Base-by-base conservation (phyloP, 208 protist genomes). In the Leishmania guyanensis region DNA sequence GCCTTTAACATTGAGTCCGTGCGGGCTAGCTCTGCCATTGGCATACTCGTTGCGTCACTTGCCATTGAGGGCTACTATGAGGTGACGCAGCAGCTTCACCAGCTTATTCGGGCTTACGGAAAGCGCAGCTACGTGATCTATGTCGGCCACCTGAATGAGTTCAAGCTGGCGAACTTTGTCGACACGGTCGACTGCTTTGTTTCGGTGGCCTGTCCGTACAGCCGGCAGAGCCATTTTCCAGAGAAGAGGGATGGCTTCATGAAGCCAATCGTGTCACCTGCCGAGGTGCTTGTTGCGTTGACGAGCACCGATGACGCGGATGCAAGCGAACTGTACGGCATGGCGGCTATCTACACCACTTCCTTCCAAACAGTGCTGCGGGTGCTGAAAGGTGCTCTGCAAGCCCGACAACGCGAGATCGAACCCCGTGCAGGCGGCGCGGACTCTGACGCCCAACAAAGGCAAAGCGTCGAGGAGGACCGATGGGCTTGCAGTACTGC, bases 111-210 rank as follows among this genome's bases (percentile, higher is more conserved):
- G 46, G 80, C 84, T 2, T 88, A 88, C 56, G 87, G 88, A n/a
- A 95, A 95, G 81, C 90, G 93, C 46, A 82, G 88, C 50, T 98
- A 98, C 85, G 85, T 98, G 53, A 90, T 98, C 62, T 97, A 97
- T 74, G 87, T 98, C 48, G 97, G 97, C 3, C 95, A 98, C 82
- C 79, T 98, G 16, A 98, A 98, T 79, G 90, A 97, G 80, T 97
- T 92, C 79, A 98, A 98, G 80, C 83, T 98, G 12, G 93, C 94
- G 12, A 98, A 98, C 79, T 98, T 98, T 85, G 90, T 90, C 1
- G 93, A 98, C 80, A 92, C 91, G 6, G 93, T 98, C 8, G 95
- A 98, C 60, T 93, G 92, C 82, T 98, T 97, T 80, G 91, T 95
- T 1, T 88, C 84, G 8, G 90, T 98, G 71, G 91, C 92, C 48